phyloP scores from a whole-genome alignment of 495 filamentous ascomycete genomes.

The Chaetomium cochliodes region DNA sequence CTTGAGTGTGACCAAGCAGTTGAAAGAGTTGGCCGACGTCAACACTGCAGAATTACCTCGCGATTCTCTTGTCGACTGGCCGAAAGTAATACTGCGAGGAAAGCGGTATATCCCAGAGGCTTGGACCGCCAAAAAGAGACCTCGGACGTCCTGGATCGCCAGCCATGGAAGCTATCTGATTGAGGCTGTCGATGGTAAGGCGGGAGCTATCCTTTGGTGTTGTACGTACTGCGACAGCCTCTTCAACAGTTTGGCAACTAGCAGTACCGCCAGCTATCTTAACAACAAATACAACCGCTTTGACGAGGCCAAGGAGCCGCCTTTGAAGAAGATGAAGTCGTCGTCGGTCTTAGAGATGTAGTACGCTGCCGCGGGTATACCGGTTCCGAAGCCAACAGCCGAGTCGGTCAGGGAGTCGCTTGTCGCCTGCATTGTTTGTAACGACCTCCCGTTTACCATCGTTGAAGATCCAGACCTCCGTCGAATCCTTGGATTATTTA shows the following conservation, averaged over 20 bases:
- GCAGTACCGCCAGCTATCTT: not conserved
- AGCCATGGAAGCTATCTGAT: not conserved
- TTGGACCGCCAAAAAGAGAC: not conserved
- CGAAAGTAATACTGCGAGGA: not conserved
- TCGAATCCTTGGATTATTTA: too few species aligned
- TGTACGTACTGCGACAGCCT: not conserved
- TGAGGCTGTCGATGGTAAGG: not conserved
- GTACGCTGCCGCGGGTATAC: not conserved
- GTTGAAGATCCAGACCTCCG: too few species aligned
- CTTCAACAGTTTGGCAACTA: not conserved
- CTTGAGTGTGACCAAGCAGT: too few species aligned
- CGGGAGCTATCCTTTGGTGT: not conserved
- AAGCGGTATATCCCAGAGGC: constrained; percentile 2
- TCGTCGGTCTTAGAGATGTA: not conserved
- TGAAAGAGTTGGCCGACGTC: not conserved
- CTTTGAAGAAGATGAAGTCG: not conserved
- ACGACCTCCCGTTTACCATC: too few species aligned
- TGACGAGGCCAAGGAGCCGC: too few species aligned
- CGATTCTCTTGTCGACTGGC: constrained; percentile 1
- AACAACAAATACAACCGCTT: not conserved
- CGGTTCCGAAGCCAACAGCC: not conserved
- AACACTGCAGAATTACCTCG: not conserved
- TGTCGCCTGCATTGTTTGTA: too few species aligned
- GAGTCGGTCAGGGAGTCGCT: too few species aligned
- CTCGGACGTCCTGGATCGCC: constrained; percentile 1